These are phyloP conservation scores for Schwanniomyces yamadae DNA, from an alignment of 805 yeast genomes.

Conservation along the genomic window DNA sequence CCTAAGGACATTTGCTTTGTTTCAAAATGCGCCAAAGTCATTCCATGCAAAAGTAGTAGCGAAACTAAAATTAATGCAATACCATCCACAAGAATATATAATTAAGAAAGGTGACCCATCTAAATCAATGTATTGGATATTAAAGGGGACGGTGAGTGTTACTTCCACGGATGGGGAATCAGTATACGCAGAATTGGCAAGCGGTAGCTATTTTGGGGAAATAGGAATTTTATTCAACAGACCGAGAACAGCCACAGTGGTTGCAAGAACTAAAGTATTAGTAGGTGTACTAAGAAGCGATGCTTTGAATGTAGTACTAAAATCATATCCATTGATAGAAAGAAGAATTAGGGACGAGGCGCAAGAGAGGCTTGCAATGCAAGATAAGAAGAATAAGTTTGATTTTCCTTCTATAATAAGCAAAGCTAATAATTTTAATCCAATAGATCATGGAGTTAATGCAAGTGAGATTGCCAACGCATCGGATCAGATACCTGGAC, in stretches of 20 bases:
- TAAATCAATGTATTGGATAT: constrained; percentile 75
- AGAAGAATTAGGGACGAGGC: constrained; percentile 74
- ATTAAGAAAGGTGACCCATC: constrained; percentile 73
- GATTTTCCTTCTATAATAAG: constrained; percentile 4
- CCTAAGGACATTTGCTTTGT: constrained; percentile 57
- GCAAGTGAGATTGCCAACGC: constrained; percentile 7
- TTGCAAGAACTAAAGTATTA: constrained; percentile 64
- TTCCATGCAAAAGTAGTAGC: constrained; percentile 61
- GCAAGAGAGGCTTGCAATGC: constrained; percentile 71
- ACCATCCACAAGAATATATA: constrained; percentile 66
- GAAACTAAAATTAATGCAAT: constrained; percentile 56
- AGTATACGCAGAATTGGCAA: constrained; percentile 63
- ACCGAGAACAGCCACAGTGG: constrained; percentile 78
- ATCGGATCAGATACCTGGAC: constrained; percentile 7
- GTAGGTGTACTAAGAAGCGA: constrained; percentile 69
- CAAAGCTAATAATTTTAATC: not conserved
- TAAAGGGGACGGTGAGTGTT: constrained; percentile 74
- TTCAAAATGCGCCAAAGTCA: constrained; percentile 63
- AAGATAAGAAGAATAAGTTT: constrained; percentile 54
- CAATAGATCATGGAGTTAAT: not conserved
- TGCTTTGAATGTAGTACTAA: constrained; percentile 55
- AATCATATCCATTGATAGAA: constrained; percentile 64
- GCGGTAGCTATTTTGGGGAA: constrained; percentile 77
- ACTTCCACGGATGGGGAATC: constrained; percentile 78
- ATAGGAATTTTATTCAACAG: constrained; percentile 74